Percentiles rank a stretch among this genome's conserved stretches.
These are phyloP conservation scores for Atkinsonella texensis DNA, from an alignment of 2,329 filamentous ascomycete genomes.

Conservation along the genomic window DNA sequence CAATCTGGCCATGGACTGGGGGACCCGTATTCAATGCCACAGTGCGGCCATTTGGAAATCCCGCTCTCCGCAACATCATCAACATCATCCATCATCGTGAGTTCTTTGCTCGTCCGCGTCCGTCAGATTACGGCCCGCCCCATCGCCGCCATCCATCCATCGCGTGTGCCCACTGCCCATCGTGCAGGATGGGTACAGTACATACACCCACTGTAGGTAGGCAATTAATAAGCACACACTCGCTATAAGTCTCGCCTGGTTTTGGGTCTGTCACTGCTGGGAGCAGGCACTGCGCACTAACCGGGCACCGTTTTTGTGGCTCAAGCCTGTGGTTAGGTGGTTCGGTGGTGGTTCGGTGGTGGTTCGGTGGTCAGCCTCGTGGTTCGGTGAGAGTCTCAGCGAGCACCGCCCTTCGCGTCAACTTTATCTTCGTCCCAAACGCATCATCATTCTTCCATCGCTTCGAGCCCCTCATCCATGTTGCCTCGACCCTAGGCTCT, in stretches of 20 bases:
- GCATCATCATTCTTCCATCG: background rate
- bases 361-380: background rate
- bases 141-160: no score
- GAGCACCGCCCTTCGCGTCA: background rate
- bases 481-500: background rate
- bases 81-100: no score
- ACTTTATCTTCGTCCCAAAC: background rate
- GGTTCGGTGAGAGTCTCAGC: background rate
- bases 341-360: background rate
- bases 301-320: background rate
- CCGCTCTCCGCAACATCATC: background rate
- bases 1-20: no score
- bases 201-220: no score
- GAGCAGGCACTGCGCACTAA: background rate
- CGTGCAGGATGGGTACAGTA: no score
- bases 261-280: no score
- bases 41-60: background rate
- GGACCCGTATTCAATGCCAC: no score
- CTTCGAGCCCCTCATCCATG: constrained; percentile 1
- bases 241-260: no score
- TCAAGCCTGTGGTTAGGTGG: background rate
- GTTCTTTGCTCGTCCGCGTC: no score
- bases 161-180: no score
- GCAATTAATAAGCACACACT: no score
- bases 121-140: no score